These are phyloP conservation scores for Seiridium cupressi DNA, from an alignment of 2,329 filamentous ascomycete species.

Conservation along the genomic window DNA sequence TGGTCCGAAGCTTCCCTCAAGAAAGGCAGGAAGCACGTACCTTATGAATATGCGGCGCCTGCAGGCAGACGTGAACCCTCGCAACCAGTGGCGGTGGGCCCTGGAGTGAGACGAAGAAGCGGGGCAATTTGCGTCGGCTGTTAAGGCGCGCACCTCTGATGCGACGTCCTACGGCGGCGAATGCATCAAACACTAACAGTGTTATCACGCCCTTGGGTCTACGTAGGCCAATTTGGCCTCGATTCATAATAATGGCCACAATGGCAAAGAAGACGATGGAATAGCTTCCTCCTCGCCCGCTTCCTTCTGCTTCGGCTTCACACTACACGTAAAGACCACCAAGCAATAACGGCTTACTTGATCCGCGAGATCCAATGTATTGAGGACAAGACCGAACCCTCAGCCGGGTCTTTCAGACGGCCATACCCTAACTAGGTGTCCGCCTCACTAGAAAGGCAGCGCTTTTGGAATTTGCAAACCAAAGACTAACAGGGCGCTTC, in stretches of 20 bases:
- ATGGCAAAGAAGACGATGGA: constrained; percentile 4
- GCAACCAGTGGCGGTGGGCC: neutral
- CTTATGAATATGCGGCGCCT: neutral
- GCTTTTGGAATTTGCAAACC: no score
- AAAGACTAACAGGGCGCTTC: no score
- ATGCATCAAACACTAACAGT: neutral
- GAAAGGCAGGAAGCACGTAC: neutral
- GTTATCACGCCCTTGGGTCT: neutral
- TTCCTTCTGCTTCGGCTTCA: neutral
- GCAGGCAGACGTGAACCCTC: neutral
- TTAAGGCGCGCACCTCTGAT: neutral
- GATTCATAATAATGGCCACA: neutral
- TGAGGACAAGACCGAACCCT: no score
- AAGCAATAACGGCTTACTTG: no score
- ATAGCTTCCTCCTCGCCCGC: neutral
- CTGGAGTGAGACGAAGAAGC: neutral
- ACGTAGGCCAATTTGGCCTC: constrained; percentile 2
- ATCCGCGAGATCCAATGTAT: no score
- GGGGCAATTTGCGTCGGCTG: neutral
- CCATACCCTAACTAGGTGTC: no score
- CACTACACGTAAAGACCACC: no score
- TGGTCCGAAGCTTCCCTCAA: neutral
- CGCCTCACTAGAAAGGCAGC: no score
- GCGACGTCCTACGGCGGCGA: no score
- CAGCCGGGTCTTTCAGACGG: no score